Conservation (phyloP, 169 alveolate genomes). For the Perkinsus olseni region DNA sequence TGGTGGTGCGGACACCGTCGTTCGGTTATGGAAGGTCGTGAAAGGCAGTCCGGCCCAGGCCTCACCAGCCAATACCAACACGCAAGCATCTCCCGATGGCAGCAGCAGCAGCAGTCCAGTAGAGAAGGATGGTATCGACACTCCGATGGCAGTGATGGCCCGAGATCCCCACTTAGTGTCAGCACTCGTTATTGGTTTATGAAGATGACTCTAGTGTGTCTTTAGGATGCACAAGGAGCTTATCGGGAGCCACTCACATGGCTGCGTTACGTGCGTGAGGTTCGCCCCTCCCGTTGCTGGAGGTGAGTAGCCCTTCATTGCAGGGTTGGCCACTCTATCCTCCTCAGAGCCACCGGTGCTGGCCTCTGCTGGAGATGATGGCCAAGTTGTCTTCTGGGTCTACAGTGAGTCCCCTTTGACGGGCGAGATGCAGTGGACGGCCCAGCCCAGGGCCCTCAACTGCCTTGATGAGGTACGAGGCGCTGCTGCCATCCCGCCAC, state of each 20-base stretch:
- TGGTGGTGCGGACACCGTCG: neutral
- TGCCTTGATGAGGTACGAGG: neutral
- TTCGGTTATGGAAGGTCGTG: neutral
- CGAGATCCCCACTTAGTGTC: too few relatives aligned
- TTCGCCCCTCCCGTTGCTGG: neutral
- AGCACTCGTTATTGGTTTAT: too few relatives aligned
- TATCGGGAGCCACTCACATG: neutral
- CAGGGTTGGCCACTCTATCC: neutral
- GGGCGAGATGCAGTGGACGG: neutral
- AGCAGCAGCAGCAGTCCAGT: neutral
- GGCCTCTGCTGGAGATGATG: neutral
- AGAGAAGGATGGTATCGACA: too few relatives aligned
- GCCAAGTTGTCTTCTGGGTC: neutral
- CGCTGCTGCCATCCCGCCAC: neutral
- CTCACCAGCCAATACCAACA: too few relatives aligned
- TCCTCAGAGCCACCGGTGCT: neutral
- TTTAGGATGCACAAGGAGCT: neutral
- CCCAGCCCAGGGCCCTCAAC: neutral
- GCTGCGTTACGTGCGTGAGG: neutral
- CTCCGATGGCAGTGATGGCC: too few relatives aligned
- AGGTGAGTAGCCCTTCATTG: neutral
- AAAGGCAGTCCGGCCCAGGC: neutral
- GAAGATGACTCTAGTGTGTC: too few relatives aligned
- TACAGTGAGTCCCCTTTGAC: neutral
- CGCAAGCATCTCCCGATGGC: too few relatives aligned